Evolutionary conservation across 2,329 filamentous ascomycete species (phyloP).

Genomic region (Chalaropsis ovoidea): DNA sequence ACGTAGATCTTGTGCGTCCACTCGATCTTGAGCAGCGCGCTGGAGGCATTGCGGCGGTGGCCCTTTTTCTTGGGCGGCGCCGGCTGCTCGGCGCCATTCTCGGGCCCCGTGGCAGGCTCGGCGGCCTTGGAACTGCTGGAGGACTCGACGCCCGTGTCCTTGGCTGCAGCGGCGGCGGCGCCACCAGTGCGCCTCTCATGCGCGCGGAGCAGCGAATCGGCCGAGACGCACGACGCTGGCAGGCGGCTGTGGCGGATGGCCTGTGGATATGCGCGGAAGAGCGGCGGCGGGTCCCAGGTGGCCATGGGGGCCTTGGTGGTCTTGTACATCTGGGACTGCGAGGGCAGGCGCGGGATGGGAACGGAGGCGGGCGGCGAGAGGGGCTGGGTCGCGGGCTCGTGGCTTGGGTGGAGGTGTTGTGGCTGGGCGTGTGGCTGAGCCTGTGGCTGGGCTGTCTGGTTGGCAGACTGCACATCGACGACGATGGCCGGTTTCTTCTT

Average conservation of each 20-base stretch:
- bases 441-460: slow-evolving; percentile 3
- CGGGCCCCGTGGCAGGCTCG: neutral
- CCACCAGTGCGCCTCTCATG: slow-evolving; percentile 30
- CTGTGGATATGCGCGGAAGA: slow-evolving; percentile 82
- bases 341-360: slow-evolving; percentile 23
- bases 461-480: slow-evolving; percentile 22
- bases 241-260: slow-evolving; percentile 65
- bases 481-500: slow-evolving; percentile 21
- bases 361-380: slow-evolving; percentile 20
- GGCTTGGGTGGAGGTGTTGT: neutral
- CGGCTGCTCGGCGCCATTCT: neutral
- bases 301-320: slow-evolving; percentile 30
- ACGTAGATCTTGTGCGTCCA: slow-evolving; percentile 65
- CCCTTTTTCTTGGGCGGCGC: slow-evolving; percentile 35
- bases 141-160: slow-evolving; percentile 24
- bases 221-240: slow-evolving; percentile 54
- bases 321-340: slow-evolving; percentile 27
- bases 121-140: slow-evolving; percentile 1
- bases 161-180: neutral
- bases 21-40: slow-evolving; percentile 43
- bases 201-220: slow-evolving; percentile 51
- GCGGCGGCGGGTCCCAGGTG: slow-evolving; percentile 58
- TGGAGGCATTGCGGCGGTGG: slow-evolving; percentile 38
- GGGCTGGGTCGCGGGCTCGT: slow-evolving; percentile 13
- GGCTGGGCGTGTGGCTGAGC: neutral